phyloP scores from a whole-genome alignment of 1,139 yeast genomes.

The Candida labiduridarum region DNA sequence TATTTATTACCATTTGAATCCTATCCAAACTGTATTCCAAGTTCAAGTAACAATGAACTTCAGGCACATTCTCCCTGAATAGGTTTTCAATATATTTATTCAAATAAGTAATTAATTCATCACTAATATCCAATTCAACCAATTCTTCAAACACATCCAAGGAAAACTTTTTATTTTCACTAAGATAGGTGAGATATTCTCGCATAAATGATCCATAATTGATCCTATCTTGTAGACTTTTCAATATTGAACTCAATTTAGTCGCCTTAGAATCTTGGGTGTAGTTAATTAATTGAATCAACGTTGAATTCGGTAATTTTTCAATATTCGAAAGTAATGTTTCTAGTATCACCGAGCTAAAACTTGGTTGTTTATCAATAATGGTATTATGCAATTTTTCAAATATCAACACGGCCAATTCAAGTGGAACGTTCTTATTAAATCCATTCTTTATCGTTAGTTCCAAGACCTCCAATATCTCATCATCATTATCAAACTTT shows the following conservation, averaged over 20 bases:
- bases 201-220: constrained; percentile 21
- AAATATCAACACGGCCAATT: constrained; percentile 9
- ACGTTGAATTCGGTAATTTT: constrained; percentile 20
- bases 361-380: constrained; percentile 5
- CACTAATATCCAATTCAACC: constrained; percentile 15
- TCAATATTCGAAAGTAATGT: constrained; percentile 14
- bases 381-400: constrained; percentile 5
- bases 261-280: constrained; percentile 20
- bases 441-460: constrained; percentile 3
- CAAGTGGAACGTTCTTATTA: constrained; percentile 7
- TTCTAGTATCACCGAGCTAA: constrained; percentile 6
- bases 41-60: constrained; percentile 39
- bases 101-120: constrained; percentile 23
- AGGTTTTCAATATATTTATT: constrained; percentile 32
- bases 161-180: constrained; percentile 17
- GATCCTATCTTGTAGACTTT: constrained; percentile 13
- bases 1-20: constrained; percentile 25
- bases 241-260: constrained; percentile 14
- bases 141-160: constrained; percentile 29
- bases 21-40: constrained; percentile 33
- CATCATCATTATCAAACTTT: not conserved
- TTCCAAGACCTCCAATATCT: constrained; percentile 7
- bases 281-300: constrained; percentile 28
- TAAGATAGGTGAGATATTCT: constrained; percentile 25
- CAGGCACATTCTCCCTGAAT: constrained; percentile 31